Evolutionary conservation across 163 green algal species (phyloP), one percentile per base, ranked within the genome.

Genomic region (Trebouxia gelatinosa): DNA sequence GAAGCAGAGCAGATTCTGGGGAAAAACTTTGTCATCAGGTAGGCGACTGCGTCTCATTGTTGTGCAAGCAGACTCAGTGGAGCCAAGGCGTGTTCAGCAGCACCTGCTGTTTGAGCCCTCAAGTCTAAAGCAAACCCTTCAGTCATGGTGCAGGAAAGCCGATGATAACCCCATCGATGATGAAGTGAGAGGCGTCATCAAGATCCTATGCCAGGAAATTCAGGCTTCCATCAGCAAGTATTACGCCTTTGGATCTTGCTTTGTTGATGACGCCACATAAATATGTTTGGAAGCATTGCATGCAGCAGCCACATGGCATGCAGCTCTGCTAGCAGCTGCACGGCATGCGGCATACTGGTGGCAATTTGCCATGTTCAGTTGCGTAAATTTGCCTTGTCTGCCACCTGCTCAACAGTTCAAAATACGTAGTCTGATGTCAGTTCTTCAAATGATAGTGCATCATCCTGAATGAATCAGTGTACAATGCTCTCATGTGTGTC

Each of bases 11-110:
- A 91, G 43, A 77, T 97, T 3, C n/a, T 61, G 23, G 92, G 92
- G 34, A 94, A 96, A 80, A 77, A 92, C 74, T 87, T 97, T 78
- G 87, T 93, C 62, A 94, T 97, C 83, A 93, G 88, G 88, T 92
- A 62, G 57, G 84, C 19, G 39, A 2, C 38, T 29, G 29, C 66
- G 37, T 39, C 31, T 40, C 32, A 9, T 1, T 62, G 71, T 31
- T 67, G 13, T 59, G 3, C 23, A 19, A 58, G 46, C 26, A 23
- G 48, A 3, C 1, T 59, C 32, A 31, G 13, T 38, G 65, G 65
- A n/a, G 2, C 59, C 28, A 34, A 34, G 29, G n/a, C 28, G 5
- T 23, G 0, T 50, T 28, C 34, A 23, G 7, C 6, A 48, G 1
- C 46, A 26, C 6, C n/a, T 11, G 17, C 54, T 61, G 57, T n/a